Evolutionary conservation across 257 asterid species (phyloP).

Genomic region (Primulina eburnea): DNA sequence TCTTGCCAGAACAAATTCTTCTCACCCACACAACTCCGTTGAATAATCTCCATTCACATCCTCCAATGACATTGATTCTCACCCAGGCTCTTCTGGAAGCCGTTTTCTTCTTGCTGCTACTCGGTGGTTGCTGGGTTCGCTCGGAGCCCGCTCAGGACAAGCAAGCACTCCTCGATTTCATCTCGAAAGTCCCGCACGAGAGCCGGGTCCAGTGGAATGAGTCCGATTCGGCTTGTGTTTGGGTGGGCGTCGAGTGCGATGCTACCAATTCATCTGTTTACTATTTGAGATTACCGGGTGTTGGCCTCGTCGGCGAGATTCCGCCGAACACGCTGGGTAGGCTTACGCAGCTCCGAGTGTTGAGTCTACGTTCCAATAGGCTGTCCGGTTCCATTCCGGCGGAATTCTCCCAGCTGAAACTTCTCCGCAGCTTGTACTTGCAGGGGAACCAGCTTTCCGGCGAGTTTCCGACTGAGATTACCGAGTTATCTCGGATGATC

Average conservation of each 20-base stretch:
- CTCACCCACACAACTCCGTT: background rate
- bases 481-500: slow-evolving; percentile 62
- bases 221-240: slow-evolving; percentile 61
- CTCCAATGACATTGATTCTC: background rate
- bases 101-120: slow-evolving; percentile 1
- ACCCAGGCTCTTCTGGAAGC: background rate
- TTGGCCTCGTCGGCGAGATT: slow-evolving; percentile 80
- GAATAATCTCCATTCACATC: background rate
- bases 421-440: slow-evolving; percentile 69
- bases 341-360: slow-evolving; percentile 65
- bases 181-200: slow-evolving; percentile 57
- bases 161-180: slow-evolving; percentile 72
- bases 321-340: slow-evolving; percentile 61
- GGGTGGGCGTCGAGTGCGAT: slow-evolving; percentile 86
- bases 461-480: slow-evolving; percentile 54
- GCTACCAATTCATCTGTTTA: slow-evolving; percentile 53
- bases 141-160: slow-evolving; percentile 77
- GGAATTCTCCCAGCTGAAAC: slow-evolving; percentile 61
- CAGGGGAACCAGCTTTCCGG: slow-evolving; percentile 68
- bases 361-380: slow-evolving; percentile 79
- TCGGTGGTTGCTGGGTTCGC: slow-evolving; percentile 21
- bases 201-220: slow-evolving; percentile 68
- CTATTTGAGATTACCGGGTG: slow-evolving; percentile 75
- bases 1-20: background rate
- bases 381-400: slow-evolving; percentile 67